A percentile compares a stretch with the other conserved stretches of the same genome.
phyloP scores from a whole-genome alignment of 2,329 filamentous ascomycete species.

The Calonectria multiphialidica region DNA sequence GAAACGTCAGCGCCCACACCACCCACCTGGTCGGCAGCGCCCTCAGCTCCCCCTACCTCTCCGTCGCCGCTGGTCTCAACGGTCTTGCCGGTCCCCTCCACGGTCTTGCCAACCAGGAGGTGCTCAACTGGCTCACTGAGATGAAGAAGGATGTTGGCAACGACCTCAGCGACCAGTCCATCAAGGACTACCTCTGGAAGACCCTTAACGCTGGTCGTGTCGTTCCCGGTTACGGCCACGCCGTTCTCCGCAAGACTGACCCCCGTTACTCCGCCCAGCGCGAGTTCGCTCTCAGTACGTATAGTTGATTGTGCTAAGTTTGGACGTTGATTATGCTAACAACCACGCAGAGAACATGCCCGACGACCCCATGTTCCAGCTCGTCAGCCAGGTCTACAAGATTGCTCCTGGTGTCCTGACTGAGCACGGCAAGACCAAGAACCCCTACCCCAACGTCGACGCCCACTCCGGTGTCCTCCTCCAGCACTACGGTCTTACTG shows the following conservation, averaged over 20 bases:
- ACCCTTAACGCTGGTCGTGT: conserved; percentile 96
- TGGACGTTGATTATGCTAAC: conserved; percentile 43
- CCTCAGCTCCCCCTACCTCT: conserved; percentile 97
- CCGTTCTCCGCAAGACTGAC: conserved; percentile 99
- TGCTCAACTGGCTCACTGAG: conserved; percentile 98
- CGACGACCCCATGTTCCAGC: conserved; percentile 99
- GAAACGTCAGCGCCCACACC: conserved; percentile 98
- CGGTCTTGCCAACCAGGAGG: conserved; percentile 99
- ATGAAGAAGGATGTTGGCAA: conserved; percentile 97
- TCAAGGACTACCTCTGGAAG: conserved; percentile 98
- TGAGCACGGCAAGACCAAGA: conserved; percentile 99
- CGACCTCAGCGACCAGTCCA: conserved; percentile 94
- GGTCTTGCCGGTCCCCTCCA: conserved; percentile 98
- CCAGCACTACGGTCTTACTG: conserved; percentile 98
- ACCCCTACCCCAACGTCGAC: conserved; percentile 99
- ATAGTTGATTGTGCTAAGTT: background rate
- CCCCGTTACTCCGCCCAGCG: conserved; percentile 99
- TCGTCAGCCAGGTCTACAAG: conserved; percentile 99
- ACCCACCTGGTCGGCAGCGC: conserved; percentile 97
- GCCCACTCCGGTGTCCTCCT: conserved; percentile 99
- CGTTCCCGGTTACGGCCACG: conserved; percentile 98
- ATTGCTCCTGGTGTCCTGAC: conserved; percentile 97
- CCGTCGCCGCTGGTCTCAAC: conserved; percentile 95
- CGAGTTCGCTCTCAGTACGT: conserved; percentile 83
- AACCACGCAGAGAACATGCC: conserved; percentile 78